Evolutionary conservation across 164 flowering plant species (phyloP).

Genomic region (Brasenia schreberi): DNA sequence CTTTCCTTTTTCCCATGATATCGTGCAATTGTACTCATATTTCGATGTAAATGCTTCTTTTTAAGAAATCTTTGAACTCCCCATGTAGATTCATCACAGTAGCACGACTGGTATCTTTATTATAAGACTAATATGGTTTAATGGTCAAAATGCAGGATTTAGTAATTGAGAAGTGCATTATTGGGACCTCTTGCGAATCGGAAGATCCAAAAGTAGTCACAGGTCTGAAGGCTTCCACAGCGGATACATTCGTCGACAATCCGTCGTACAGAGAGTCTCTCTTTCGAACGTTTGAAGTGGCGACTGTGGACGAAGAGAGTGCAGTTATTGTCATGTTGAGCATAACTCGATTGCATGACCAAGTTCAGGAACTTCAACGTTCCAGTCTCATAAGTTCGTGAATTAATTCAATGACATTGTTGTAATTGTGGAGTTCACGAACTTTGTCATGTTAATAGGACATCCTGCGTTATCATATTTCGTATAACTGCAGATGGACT

Average conservation of each 20-base stretch:
- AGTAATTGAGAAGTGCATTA: conserved; percentile 26
- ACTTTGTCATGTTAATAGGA: not conserved
- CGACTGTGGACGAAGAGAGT: conserved; percentile 47
- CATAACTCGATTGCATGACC: not conserved
- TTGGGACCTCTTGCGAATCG: conserved; percentile 33
- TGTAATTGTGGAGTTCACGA: not conserved
- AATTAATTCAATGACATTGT: not conserved
- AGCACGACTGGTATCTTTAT: no score
- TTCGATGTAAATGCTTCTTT: no score
- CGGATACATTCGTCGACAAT: conserved; percentile 39
- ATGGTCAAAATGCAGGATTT: conserved; percentile 18
- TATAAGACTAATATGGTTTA: no score
- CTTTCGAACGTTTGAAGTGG: conserved; percentile 24
- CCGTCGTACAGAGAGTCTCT: conserved; percentile 41
- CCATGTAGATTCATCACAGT: no score
- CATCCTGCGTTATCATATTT: not conserved
- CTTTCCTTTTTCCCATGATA: no score
- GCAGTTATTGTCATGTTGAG: conserved; percentile 34
- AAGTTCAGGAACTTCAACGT: not conserved
- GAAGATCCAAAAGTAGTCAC: conserved; percentile 23
- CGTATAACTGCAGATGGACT: not conserved
- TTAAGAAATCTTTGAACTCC: no score
- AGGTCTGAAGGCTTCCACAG: conserved; percentile 37
- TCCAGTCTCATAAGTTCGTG: not conserved
- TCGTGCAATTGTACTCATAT: no score